A percentile compares a stretch with the other conserved stretches of the same genome.
phyloP scores from a whole-genome alignment of 1,284 basidiomycete species.

The Malassezia restricta region DNA sequence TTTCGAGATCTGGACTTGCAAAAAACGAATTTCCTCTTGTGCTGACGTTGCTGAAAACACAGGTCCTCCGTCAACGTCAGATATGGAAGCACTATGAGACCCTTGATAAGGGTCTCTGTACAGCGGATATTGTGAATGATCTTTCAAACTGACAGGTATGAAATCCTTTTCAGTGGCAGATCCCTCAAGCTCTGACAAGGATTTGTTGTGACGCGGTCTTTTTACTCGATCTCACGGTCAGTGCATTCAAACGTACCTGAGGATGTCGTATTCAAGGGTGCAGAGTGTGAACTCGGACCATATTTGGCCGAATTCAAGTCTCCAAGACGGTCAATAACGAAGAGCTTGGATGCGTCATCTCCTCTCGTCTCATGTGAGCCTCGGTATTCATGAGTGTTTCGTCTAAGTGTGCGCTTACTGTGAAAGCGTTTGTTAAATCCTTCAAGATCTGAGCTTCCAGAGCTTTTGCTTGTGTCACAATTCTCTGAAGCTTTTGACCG shows the following conservation, averaged over 20 bases:
- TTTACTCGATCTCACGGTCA: too few relatives aligned
- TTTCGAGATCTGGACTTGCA: neutral
- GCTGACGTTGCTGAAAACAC: neutral
- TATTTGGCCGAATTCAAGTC: slow-evolving; percentile 2
- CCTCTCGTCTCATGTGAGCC: neutral
- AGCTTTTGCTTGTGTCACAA: too few relatives aligned
- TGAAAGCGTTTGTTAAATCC: too few relatives aligned
- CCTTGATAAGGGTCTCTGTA: too few relatives aligned
- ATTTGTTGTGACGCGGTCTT: neutral
- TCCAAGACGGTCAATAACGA: slow-evolving; percentile 7
- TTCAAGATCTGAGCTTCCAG: too few relatives aligned
- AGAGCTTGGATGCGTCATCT: neutral
- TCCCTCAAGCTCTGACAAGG: neutral
- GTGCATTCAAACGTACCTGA: neutral
- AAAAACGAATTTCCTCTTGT: neutral
- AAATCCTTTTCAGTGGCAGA: too few relatives aligned
- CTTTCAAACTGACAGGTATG: too few relatives aligned
- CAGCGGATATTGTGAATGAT: too few relatives aligned
- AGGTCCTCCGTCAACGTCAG: neutral
- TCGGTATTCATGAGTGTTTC: neutral
- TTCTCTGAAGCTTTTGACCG: too few relatives aligned
- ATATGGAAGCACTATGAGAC: too few relatives aligned
- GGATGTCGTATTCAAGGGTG: neutral
- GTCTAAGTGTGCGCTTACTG: too few relatives aligned
- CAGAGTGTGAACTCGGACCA: neutral